phyloP scores from a whole-genome alignment of 768 basidiomycete species.

The Coprinellus aureogranulatus region DNA sequence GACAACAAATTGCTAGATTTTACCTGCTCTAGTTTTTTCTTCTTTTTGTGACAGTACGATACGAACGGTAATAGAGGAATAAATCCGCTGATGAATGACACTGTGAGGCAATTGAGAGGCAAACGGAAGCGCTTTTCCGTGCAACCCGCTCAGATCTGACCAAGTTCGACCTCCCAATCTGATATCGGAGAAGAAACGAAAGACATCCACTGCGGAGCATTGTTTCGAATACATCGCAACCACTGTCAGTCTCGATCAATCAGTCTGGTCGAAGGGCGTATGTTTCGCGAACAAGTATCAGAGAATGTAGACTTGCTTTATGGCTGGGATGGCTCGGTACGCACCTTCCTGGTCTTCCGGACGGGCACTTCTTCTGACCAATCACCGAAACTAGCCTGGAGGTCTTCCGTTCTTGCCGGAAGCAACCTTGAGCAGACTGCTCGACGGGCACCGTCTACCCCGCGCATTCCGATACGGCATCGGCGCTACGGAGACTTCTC shows the following conservation, averaged over 20 bases:
- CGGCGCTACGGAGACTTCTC: not conserved
- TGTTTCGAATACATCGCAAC: not conserved
- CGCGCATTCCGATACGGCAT: no score
- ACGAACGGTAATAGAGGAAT: conserved; percentile 6
- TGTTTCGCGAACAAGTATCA: not conserved
- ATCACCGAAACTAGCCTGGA: not conserved
- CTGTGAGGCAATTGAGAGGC: not conserved
- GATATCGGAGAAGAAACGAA: not conserved
- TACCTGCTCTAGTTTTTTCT: not conserved
- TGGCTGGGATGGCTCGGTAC: not conserved
- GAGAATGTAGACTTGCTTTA: not conserved
- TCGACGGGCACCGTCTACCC: no score
- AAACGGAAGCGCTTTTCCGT: not conserved
- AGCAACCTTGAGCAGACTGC: no score
- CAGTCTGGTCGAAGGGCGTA: not conserved
- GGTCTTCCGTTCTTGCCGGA: not conserved
- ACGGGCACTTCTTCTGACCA: not conserved
- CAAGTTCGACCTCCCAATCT: not conserved
- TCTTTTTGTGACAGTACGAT: not conserved
- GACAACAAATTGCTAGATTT: not conserved
- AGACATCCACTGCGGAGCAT: no score
- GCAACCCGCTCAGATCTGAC: no score
- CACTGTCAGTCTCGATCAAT: not conserved
- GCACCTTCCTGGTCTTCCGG: not conserved
- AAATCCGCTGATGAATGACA: not conserved